Conservation (phyloP, 2,329 filamentous ascomycete genomes). For the Aschersonia sp. region DNA sequence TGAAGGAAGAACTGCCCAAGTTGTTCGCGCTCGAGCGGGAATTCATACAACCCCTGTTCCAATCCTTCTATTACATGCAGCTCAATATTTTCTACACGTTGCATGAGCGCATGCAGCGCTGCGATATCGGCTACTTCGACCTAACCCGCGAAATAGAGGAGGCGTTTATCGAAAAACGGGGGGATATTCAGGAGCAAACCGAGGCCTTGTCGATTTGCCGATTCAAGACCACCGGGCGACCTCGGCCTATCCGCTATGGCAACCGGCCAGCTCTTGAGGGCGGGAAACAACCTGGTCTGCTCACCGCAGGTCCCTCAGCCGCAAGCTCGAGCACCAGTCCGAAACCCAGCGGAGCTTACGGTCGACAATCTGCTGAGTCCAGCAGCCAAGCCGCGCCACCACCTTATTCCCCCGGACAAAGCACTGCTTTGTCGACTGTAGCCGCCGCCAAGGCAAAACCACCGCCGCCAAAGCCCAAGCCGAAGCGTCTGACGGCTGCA, state of each 20-base stretch:
- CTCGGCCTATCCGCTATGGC: conserved; percentile 42
- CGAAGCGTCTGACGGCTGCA: conserved; percentile 51
- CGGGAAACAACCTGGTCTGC: conserved; percentile 31
- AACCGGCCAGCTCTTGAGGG: conserved; percentile 38
- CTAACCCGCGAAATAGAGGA: conserved; percentile 82
- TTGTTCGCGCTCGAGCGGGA: conserved; percentile 80
- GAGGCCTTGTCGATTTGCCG: conserved; percentile 76
- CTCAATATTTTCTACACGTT: conserved; percentile 98
- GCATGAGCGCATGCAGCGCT: conserved; percentile 93
- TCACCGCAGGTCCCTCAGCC: conserved; percentile 28
- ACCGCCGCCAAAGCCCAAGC: conserved; percentile 65
- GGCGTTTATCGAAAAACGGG: conserved; percentile 77
- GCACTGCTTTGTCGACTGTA: conserved; percentile 26
- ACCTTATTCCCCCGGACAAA: conserved; percentile 45
- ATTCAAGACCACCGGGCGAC: conserved; percentile 76
- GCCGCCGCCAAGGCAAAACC: conserved; percentile 50
- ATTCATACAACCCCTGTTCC: conserved; percentile 94
- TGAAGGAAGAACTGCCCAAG: conserved; percentile 91
- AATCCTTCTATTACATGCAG: conserved; percentile 99
- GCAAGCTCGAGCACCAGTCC: conserved; percentile 7
- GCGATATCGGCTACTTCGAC: conserved; percentile 97
- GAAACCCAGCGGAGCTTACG: conserved; percentile 19
- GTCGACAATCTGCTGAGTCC: conserved; percentile 21
- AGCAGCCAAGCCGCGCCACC: conserved; percentile 46
- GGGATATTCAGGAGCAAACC: conserved; percentile 70